A percentile compares a stretch with the other conserved stretches of the same genome.
These are phyloP conservation scores for Xylaria grammica DNA, from an alignment of 495 filamentous ascomycete genomes.

Conservation along the genomic window DNA sequence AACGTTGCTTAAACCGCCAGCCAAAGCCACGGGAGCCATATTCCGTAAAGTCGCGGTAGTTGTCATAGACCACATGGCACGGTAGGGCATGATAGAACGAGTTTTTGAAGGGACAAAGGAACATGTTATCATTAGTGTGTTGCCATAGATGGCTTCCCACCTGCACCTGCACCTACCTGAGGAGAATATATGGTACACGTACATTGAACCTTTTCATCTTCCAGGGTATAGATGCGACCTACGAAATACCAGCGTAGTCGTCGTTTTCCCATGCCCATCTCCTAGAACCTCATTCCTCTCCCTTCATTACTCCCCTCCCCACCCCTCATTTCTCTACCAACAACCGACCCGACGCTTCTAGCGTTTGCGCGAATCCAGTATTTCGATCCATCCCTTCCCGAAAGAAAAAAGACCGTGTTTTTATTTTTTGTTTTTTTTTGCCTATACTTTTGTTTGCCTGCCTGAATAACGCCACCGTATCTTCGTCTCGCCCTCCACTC, in stretches of 20 bases:
- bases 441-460: too few relatives aligned
- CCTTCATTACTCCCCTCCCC: background rate
- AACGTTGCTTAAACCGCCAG: background rate
- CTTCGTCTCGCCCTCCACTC: constrained; percentile 5
- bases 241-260: constrained; percentile 14
- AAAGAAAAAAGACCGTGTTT: too few relatives aligned
- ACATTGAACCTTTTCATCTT: constrained; percentile 6
- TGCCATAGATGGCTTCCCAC: too few relatives aligned
- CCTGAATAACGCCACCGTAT: too few relatives aligned
- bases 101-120: background rate
- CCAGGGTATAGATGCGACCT: constrained; percentile 21
- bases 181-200: constrained; percentile 10
- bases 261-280: background rate
- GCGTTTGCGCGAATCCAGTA: too few relatives aligned
- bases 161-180: background rate
- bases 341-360: too few relatives aligned
- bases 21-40: background rate
- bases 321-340: too few relatives aligned
- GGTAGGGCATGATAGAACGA: background rate
- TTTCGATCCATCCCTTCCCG: too few relatives aligned
- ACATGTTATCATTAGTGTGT: background rate
- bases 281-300: background rate
- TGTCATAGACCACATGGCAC: background rate
- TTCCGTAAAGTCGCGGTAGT: background rate
- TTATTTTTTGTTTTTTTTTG: background rate